Evolutionary conservation across 129 eudicot genomes (phyloP).

Genomic region (Erigeron canadensis): DNA sequence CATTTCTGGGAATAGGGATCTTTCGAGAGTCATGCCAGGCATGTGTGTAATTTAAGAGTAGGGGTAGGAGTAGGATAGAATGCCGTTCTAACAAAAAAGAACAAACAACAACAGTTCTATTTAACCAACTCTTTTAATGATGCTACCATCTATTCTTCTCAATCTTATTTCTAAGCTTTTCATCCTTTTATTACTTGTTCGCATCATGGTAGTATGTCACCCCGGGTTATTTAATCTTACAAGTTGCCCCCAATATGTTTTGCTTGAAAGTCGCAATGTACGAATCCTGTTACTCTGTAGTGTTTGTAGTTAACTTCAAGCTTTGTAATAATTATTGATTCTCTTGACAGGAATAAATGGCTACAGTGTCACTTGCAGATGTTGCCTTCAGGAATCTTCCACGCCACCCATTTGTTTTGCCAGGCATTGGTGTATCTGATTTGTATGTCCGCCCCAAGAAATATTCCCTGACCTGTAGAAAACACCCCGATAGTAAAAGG

Average conservation of each 20-base stretch:
- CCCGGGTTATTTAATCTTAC: not conserved
- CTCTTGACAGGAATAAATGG: slow-evolving; percentile 47
- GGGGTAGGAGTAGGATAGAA: too few species aligned
- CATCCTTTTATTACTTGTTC: too few species aligned
- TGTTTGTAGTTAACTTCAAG: not conserved
- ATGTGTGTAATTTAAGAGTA: too few species aligned
- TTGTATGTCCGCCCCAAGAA: slow-evolving; percentile 25
- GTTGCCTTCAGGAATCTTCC: slow-evolving; percentile 23
- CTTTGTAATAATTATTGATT: slow-evolving; percentile 10
- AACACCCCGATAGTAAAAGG: slow-evolving; percentile 26
- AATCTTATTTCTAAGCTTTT: not conserved
- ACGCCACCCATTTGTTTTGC: slow-evolving; percentile 20
- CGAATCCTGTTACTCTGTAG: not conserved
- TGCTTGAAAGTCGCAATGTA: not conserved
- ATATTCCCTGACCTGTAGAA: slow-evolving; percentile 22
- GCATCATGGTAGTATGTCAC: not conserved
- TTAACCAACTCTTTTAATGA: too few species aligned
- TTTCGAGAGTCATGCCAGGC: too few species aligned
- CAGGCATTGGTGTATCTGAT: slow-evolving; percentile 12
- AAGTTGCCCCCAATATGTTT: not conserved
- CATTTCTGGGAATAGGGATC: too few species aligned
- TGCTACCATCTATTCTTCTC: not conserved
- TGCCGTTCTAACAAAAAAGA: too few species aligned
- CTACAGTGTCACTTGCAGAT: slow-evolving; percentile 35
- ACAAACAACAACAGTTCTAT: too few species aligned